Percentiles rank a stretch among this genome's conserved stretches.
phyloP scores from a whole-genome alignment of 108 stramenopile species.

The Nannochloropsis salina region DNA sequence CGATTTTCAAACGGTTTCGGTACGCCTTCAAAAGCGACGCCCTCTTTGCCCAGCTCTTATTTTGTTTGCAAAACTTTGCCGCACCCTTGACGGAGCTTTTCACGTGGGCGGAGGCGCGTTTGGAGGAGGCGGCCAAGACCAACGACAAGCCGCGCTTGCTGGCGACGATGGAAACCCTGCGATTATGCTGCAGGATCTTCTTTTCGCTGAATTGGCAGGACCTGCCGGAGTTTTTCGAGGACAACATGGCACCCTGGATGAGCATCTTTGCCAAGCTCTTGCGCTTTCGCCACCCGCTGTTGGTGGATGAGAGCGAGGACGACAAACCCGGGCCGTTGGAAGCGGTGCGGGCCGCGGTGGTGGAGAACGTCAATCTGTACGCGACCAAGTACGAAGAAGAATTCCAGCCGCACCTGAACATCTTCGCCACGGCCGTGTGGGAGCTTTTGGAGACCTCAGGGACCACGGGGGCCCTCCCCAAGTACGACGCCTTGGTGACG shows the following conservation, averaged over 20 bases:
- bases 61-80: conserved; percentile 17
- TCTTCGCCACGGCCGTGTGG: conserved; percentile 80
- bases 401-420: conserved; percentile 67
- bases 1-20: conserved; percentile 79
- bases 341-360: conserved; percentile 74
- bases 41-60: neutral
- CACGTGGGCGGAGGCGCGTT: conserved; percentile 49
- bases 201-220: conserved; percentile 90
- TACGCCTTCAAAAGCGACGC: neutral
- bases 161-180: conserved; percentile 57
- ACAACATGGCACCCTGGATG: conserved; percentile 90
- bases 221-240: conserved; percentile 95
- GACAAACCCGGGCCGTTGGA: conserved; percentile 42
- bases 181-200: conserved; percentile 79
- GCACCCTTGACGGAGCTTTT: conserved; percentile 73
- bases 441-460: conserved; percentile 65
- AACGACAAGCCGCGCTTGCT: conserved; percentile 38
- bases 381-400: conserved; percentile 91
- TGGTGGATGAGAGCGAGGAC: conserved; percentile 75
- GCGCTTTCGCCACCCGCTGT: conserved; percentile 68
- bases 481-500: conserved; percentile 83
- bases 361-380: conserved; percentile 84
- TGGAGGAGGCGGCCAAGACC: conserved; percentile 52
- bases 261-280: conserved; percentile 74
- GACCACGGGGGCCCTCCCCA: conserved; percentile 31